phyloP scores from a whole-genome alignment of 768 basidiomycete species.

The Rhizopogon vesiculosus region DNA sequence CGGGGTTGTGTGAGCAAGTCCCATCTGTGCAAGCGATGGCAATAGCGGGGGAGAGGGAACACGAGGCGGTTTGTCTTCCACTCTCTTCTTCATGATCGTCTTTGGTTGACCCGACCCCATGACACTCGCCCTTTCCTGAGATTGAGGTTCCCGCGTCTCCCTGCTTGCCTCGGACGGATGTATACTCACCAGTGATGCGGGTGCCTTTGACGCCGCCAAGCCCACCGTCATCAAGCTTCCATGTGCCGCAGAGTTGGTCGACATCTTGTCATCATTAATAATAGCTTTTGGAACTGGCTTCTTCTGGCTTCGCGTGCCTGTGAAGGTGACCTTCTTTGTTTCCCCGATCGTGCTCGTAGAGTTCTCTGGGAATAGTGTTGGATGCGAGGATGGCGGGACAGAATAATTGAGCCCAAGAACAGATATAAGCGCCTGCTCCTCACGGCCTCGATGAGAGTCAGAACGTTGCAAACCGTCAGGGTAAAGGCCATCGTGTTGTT shows the following conservation, averaged over 20 bases:
- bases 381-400: constrained; percentile 49
- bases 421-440: constrained; percentile 32
- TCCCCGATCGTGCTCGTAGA: constrained; percentile 57
- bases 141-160: constrained; percentile 7
- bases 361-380: constrained; percentile 68
- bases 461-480: constrained; percentile 30
- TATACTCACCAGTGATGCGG: constrained; percentile 28
- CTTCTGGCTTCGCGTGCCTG: constrained; percentile 25
- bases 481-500: constrained; percentile 27
- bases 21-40: constrained; percentile 77
- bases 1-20: constrained; percentile 55
- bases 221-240: constrained; percentile 63
- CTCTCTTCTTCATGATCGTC: constrained; percentile 27
- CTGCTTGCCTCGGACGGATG: constrained; percentile 18
- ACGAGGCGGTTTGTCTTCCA: constrained; percentile 62
- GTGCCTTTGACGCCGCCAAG: constrained; percentile 38
- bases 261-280: constrained; percentile 8
- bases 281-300: constrained; percentile 25
- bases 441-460: constrained; percentile 38
- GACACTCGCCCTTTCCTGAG: constrained; percentile 26
- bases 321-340: constrained; percentile 20
- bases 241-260: constrained; percentile 42
- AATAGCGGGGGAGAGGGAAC: constrained; percentile 77
- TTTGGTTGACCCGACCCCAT: constrained; percentile 15
- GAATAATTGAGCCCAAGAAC: constrained; percentile 33